phyloP scores from a whole-genome alignment of 192 early-diverging fungal species.

The Polychytrium aggregatum region DNA sequence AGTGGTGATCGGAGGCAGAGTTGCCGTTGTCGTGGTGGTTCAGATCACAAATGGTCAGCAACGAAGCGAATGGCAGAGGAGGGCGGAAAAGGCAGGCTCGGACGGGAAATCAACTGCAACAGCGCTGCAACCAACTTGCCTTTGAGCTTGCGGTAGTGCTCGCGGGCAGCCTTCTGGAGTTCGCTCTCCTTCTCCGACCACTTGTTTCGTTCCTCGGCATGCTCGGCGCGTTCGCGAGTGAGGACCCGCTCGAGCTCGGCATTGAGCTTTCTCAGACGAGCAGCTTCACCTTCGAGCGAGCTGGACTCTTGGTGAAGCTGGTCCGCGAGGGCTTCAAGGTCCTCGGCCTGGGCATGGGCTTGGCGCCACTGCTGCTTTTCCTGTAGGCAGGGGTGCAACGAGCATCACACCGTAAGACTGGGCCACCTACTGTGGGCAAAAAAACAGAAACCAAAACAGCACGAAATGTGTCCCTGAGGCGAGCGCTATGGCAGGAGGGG shows the following conservation, averaged over 20 bases:
- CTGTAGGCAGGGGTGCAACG: too few species aligned
- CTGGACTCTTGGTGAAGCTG: constrained; percentile 1
- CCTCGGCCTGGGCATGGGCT: too few species aligned
- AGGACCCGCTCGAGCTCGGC: constrained; percentile 4
- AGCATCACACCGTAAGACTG: too few species aligned
- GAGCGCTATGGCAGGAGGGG: too few species aligned
- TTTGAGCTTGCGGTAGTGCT: background rate
- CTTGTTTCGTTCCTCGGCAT: constrained; percentile 1
- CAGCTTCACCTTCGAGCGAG: constrained; percentile 1
- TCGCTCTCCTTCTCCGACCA: background rate
- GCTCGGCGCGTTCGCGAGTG: constrained; percentile 3
- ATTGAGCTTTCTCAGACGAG: constrained; percentile 5
- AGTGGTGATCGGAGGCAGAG: background rate
- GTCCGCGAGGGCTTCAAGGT: background rate
- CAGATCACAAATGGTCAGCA: background rate
- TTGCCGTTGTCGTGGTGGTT: background rate
- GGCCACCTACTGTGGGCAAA: too few species aligned
- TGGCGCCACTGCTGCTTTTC: too few species aligned
- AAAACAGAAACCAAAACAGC: too few species aligned
- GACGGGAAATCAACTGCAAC: background rate
- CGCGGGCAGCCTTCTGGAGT: background rate
- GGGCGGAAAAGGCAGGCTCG: background rate
- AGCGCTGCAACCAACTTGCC: too few species aligned
- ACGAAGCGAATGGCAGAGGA: background rate
- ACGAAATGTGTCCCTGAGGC: too few species aligned